phyloP scores from a whole-genome alignment of 805 yeast genomes.

The Lipomyces starkeyi region DNA sequence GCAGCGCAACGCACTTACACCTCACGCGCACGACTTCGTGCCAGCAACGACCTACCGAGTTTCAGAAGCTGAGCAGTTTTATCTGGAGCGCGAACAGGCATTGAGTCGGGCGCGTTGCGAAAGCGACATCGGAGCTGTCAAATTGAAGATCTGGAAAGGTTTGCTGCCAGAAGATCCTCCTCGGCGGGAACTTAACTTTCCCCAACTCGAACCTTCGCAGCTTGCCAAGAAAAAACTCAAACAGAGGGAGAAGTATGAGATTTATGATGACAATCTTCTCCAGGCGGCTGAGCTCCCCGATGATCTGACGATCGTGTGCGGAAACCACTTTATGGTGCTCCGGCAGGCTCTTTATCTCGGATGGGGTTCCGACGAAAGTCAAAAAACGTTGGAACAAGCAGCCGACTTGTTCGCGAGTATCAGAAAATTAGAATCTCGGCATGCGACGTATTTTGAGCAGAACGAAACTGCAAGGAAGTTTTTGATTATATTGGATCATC shows the following conservation, averaged over 20 bases:
- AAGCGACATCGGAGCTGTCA: not conserved
- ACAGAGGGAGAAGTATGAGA: not conserved
- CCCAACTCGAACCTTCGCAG: not conserved
- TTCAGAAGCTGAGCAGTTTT: not conserved
- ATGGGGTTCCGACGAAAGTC: not conserved
- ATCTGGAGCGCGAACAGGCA: not conserved
- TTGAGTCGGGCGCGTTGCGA: not conserved
- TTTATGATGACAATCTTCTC: not conserved
- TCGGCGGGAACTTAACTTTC: not conserved
- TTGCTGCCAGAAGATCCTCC: not conserved
- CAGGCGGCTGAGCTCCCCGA: not conserved
- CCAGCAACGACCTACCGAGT: not conserved
- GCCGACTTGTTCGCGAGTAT: not conserved
- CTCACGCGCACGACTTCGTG: not conserved
- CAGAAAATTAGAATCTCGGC: not conserved
- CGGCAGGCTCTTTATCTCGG: not conserved
- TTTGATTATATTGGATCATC: not conserved
- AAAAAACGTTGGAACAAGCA: not conserved
- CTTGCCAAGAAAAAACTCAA: not conserved
- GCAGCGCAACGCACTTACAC: not conserved
- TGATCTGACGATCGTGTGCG: not conserved
- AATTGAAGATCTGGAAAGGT: constrained; percentile 1
- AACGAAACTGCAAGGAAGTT: not conserved
- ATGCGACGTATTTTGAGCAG: constrained; percentile 1
- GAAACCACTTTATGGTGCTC: not conserved